Conservation (phyloP, 805 yeast genomes). For the Wickerhamiella azyma region DNA sequence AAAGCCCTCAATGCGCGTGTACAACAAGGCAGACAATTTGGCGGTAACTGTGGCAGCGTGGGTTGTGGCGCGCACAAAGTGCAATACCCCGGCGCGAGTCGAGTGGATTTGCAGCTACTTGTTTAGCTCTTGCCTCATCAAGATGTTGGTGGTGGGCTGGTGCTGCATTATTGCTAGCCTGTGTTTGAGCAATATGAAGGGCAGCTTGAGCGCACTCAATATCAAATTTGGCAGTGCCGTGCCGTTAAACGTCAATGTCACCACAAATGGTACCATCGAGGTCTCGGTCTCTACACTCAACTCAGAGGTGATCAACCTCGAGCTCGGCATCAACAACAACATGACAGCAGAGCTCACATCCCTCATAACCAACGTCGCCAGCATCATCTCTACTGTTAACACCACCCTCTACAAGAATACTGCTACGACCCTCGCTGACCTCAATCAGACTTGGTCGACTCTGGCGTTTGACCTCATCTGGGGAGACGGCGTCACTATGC, state of each 20-base stretch:
- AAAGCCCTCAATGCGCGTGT: not conserved
- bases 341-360: not conserved
- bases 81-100: not conserved
- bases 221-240: not conserved
- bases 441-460: not conserved
- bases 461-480: not conserved
- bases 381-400: not conserved
- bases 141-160: not conserved
- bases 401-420: not conserved
- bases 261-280: constrained; percentile 1
- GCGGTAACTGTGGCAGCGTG: not conserved
- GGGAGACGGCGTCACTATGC: constrained; percentile 6
- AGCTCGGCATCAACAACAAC: not conserved
- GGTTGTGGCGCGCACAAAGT: not conserved
- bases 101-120: constrained; percentile 4
- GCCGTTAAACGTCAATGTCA: not conserved
- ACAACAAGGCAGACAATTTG: not conserved
- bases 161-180: constrained; percentile 11
- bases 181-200: not conserved
- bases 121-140: not conserved
- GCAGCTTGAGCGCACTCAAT: not conserved
- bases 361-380: constrained; percentile 4
- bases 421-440: not conserved
- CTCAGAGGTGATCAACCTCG: not conserved
- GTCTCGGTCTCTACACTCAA: constrained; percentile 1